Evolutionary conservation across 306 rosid genomes (phyloP), one percentile per base, ranked within the genome.

Genomic region (Gastrolobium bilobum): DNA sequence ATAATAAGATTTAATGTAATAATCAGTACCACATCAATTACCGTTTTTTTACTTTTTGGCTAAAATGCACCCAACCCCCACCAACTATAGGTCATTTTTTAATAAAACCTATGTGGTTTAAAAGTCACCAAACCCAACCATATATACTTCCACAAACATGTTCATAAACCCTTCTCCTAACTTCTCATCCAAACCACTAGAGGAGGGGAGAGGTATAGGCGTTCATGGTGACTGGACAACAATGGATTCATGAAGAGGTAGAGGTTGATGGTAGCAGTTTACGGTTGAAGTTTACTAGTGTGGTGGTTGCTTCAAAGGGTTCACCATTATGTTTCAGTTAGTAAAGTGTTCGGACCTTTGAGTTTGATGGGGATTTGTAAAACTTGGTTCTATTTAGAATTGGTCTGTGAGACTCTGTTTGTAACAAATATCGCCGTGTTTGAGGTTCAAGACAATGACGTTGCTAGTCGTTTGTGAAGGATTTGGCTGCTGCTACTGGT

Each of bases 241-340:
- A 20, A 20, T 20, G 26, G 26, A 20, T 20, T 20, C 26, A 20
- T 20, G 1, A 20, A 20, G 26, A 20, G 26, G 26, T 20, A 1
- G 26, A 20, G 26, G 26, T 20, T 50, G 56, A n/a, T 50, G 56
- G 56, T n/a, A 50, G 26, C 56, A 4, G 26, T 14, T 50, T 50
- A 14, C 35, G 35, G 10, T 64, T 15, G 51, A 64, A 20, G 14
- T 4, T 64, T 39, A 64, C 50, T 6, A 20, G 52, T 65, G 68
- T 26, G 20, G 37, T 65, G n/a, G 14, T 65, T 40, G 15, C 20
- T 59, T 65, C 71, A 20, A 65, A 20, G 53, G 53, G 56, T 13
- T 47, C 2, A 13, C 40, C 26, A 67, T 66, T 65, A 4, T 15
- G 52, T 65, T 40, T 40, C 20, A 5, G 7, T n/a, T 68, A 4